phyloP scores from a whole-genome alignment of 2,329 filamentous ascomycete species.

The Aspergillus neoniger region DNA sequence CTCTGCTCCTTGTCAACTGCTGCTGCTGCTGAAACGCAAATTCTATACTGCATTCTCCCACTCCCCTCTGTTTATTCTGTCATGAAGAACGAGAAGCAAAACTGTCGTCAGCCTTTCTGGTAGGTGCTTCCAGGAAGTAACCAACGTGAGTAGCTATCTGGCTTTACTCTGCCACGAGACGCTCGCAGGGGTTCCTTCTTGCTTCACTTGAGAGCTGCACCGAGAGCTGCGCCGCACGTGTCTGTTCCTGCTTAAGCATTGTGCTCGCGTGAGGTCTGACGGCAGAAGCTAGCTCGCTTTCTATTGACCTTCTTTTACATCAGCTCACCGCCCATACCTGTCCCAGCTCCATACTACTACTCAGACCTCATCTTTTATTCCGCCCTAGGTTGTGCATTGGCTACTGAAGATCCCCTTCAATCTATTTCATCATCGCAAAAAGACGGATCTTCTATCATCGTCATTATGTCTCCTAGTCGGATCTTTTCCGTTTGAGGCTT shows the following conservation, averaged over 20 bases:
- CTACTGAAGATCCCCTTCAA: not conserved
- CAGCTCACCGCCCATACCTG: slow-evolving; percentile 20
- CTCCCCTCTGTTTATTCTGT: not conserved
- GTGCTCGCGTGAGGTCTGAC: slow-evolving; percentile 4
- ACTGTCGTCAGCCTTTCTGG: not conserved
- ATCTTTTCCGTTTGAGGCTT: slow-evolving; percentile 11
- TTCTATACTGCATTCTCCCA: not conserved
- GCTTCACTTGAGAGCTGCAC: slow-evolving; percentile 3
- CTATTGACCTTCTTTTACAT: slow-evolving; percentile 7
- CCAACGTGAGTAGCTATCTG: not conserved
- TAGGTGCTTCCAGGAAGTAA: not conserved
- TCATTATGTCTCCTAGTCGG: slow-evolving; percentile 16
- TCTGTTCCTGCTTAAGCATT: not conserved
- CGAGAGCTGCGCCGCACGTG: slow-evolving; percentile 1
- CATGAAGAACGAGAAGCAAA: not conserved
- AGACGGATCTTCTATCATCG: not conserved
- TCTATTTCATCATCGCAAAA: not conserved
- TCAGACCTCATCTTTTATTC: slow-evolving; percentile 9
- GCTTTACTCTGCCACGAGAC: not conserved
- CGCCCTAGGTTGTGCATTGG: not conserved
- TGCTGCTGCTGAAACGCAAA: not conserved
- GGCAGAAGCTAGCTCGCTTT: not conserved
- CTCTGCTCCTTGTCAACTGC: not conserved
- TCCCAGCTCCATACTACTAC: slow-evolving; percentile 3
- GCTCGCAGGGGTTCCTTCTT: not conserved